A percentile compares a stretch with the other conserved stretches of the same genome.
Conservation (phyloP, 2,329 filamentous ascomycete genomes). For the Amauroascus niger region DNA sequence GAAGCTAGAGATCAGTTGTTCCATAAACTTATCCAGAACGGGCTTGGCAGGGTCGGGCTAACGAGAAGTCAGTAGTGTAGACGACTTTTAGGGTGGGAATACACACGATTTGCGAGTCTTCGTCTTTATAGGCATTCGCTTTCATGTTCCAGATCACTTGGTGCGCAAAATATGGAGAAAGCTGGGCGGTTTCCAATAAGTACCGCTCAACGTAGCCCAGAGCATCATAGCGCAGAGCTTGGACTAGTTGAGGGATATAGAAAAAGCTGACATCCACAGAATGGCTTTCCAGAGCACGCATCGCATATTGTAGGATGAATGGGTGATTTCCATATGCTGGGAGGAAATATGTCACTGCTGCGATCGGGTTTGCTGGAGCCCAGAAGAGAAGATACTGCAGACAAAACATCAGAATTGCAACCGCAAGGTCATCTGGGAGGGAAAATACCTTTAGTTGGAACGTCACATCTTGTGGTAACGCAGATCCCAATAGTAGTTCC, state of each 20-base stretch:
- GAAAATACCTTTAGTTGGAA: slow-evolving; percentile 71
- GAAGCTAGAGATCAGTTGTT: slow-evolving; percentile 73
- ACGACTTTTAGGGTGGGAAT: background rate
- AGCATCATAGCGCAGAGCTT: slow-evolving; percentile 83
- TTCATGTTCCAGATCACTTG: slow-evolving; percentile 99
- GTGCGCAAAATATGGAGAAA: slow-evolving; percentile 96
- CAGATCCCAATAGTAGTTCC: slow-evolving; percentile 66
- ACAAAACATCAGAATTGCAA: slow-evolving; percentile 20
- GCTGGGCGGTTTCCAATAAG: slow-evolving; percentile 91
- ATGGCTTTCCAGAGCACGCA: slow-evolving; percentile 87
- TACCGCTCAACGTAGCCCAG: slow-evolving; percentile 94
- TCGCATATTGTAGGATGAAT: slow-evolving; percentile 90
- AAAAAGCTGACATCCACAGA: slow-evolving; percentile 97
- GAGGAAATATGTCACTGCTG: slow-evolving; percentile 84
- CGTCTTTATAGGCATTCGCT: slow-evolving; percentile 95
- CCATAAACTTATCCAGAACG: slow-evolving; percentile 81
- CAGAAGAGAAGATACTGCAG: slow-evolving; percentile 78
- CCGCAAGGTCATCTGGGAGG: background rate
- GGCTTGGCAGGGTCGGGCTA: slow-evolving; percentile 87
- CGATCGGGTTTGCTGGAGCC: slow-evolving; percentile 84
- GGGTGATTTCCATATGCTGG: slow-evolving; percentile 86
- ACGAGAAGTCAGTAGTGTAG: slow-evolving; percentile 12
- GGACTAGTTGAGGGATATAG: slow-evolving; percentile 96
- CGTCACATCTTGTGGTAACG: slow-evolving; percentile 67
- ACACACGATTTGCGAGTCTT: slow-evolving; percentile 72